These are phyloP conservation scores for Blastobotrys buckinghamii DNA, from an alignment of 1,139 yeast genomes.

Conservation along the genomic window DNA sequence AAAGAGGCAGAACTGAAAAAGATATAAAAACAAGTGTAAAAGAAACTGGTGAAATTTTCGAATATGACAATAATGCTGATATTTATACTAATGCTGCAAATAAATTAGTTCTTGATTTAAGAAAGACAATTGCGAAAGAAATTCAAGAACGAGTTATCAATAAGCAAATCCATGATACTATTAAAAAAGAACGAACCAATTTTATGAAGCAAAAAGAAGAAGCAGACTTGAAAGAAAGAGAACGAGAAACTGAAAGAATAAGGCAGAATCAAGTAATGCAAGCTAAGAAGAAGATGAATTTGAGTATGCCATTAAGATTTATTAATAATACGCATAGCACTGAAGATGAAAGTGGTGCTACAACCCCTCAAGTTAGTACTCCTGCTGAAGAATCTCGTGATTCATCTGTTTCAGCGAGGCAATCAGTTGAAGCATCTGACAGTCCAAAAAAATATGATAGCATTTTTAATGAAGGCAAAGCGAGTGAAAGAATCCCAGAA, in stretches of 20 bases:
- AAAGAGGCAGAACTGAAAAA: not conserved
- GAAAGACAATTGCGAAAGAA: not conserved
- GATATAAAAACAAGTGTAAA: not conserved
- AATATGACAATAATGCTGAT: not conserved
- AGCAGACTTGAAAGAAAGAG: not conserved
- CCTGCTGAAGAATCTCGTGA: not conserved
- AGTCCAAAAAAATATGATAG: not conserved
- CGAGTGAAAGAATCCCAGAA: too few species aligned
- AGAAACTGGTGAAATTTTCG: not conserved
- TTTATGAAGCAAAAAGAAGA: not conserved
- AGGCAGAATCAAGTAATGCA: not conserved
- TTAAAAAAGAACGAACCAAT: constrained; percentile 1
- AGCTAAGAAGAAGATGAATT: not conserved
- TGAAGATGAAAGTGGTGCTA: not conserved
- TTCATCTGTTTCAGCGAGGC: not conserved
- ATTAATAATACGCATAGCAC: not conserved
- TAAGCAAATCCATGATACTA: not conserved
- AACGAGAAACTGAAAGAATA: constrained; percentile 1
- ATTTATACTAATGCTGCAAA: constrained; percentile 16
- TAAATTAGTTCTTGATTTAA: constrained; percentile 23
- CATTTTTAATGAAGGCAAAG: too few species aligned
- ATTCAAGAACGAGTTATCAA: constrained; percentile 7
- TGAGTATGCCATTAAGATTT: not conserved
- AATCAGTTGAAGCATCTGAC: not conserved
- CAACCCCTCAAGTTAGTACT: not conserved